A percentile compares a stretch with the other conserved stretches of the same genome.
These are phyloP conservation scores for Ganoderma lucidum DNA, from an alignment of 1,284 basidiomycete genomes.

Conservation along the genomic window DNA sequence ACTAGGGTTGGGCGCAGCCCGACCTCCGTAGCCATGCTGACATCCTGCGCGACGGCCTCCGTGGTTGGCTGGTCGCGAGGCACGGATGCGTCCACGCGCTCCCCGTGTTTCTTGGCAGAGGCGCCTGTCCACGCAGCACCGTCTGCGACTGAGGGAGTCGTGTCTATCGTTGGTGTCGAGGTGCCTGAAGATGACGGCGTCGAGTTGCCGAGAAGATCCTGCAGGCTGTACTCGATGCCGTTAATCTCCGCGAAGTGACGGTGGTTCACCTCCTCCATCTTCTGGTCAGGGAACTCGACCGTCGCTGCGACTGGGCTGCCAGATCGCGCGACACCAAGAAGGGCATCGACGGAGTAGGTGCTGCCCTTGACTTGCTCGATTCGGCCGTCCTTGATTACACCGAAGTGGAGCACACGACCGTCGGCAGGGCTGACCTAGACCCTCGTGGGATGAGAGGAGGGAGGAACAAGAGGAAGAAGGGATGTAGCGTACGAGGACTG, in stretches of 20 bases:
- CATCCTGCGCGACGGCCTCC: conserved; percentile 69
- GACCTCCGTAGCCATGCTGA: conserved; percentile 73
- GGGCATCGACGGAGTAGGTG: conserved; percentile 94
- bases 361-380: conserved; percentile 99
- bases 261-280: conserved; percentile 76
- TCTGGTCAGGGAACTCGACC: conserved; percentile 52
- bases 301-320: conserved; percentile 49
- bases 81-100: conserved; percentile 72
- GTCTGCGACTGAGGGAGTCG: conserved; percentile 26
- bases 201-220: conserved; percentile 74
- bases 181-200: conserved; percentile 44
- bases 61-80: conserved; percentile 58
- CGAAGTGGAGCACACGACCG: conserved; percentile 93
- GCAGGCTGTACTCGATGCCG: conserved; percentile 94
- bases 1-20: conserved; percentile 60
- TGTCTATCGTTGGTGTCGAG: conserved; percentile 36
- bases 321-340: conserved; percentile 78
- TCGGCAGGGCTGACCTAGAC: conserved; percentile 90
- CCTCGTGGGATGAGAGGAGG: neutral
- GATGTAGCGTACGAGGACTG: conserved; percentile 68
- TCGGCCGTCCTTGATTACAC: conserved; percentile 81
- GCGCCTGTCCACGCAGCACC: conserved; percentile 36
- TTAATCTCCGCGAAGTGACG: conserved; percentile 96
- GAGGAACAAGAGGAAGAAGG: neutral
- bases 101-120: conserved; percentile 61